Evolutionary conservation across 2,329 filamentous ascomycete genomes (phyloP), one percentile per base, ranked within the genome.

Genomic region (Fusarium sp.): DNA sequence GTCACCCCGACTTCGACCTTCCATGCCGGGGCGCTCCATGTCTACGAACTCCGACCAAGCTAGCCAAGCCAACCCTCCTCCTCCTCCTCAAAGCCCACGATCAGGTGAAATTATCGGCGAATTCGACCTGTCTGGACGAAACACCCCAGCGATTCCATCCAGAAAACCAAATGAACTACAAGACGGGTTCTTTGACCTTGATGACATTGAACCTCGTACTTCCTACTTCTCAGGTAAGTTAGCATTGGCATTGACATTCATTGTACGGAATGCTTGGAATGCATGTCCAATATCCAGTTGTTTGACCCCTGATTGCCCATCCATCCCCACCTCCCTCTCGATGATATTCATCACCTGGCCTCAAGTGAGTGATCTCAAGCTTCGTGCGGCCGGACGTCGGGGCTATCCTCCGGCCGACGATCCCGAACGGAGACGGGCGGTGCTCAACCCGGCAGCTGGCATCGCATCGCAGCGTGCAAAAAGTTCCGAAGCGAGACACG

Each of bases 11-110:
- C 80, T 84, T 68, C 82, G 85, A 45, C 86, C 85, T 39, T 79
- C 79, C 44, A 84, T 84, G 76, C 78, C 83, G 27, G 80, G 81
- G 55, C 83, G 83, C 61, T 83, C 81, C 48, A 78, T 85, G 66
- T 87, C 86, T 60, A 84, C 80, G 75, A 85, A 85, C 18, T 86
- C 86, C 44, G 84, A 86, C 48, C 72, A 81, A 78, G 25, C 74
- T 37, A 37, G 35, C 81, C 71, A 81, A 78, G 23, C 73, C 80
- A 49, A 68, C 37, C 70, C 73, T 27, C 75, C 73, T 29, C 75
- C 73, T 29, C 75, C 73, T 63, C 75, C 73, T 64, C 61, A 76
- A 59, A 79, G 77, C 55, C 74, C 72, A 46, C 73, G 73, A 54
- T 79, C 78, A 29, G 79, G 79, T 49, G 79, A 79, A 41, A 41